Base-by-base conservation (phyloP, 768 basidiomycete species). In the Phanerochaete sordida region DNA sequence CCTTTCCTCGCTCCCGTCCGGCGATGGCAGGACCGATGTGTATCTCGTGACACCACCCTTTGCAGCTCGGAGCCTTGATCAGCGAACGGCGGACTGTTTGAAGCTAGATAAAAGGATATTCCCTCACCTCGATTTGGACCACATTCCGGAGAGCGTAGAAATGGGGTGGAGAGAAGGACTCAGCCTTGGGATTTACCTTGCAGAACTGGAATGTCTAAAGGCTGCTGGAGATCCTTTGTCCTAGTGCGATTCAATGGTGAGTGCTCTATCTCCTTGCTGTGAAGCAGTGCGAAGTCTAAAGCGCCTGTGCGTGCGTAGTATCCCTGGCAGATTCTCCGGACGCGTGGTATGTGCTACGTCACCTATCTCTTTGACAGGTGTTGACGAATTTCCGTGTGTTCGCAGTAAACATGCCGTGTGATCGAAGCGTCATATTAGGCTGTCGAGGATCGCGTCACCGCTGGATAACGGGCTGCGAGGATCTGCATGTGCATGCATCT, bases 81-180 rank as follows among this genome's bases (percentile, higher is more conserved):
- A 21, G 2, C 33, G 48, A 8, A 30, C 69, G 7, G 59, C 58
- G n/a, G 56, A 52, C 31, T 77, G 73, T 62, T 61, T 72, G n/a
- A 15, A 49, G 19, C 51, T 68, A 5, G 30, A 71, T 30, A 44
- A 56, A 55, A 62, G 64, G 47, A 65, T 77, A 44, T 75, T 69
- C 50, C 72, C 75, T 2, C 76, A 77, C 55, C 74, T 77, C 11
- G 74, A 74, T 60, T 48, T 77, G 28, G 76, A 77, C 60, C 75
- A 76, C 55, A 52, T 77, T 26, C 51, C 66, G 12, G 74, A 76
- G 59, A 69, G 67, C 48, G 43, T 71, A 21, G 68, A 61, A 44
- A 58, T 62, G 15, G 75, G 76, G 23, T 64, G 64, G 58, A 47
- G 54, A 31, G 66, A 74, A n/a, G 72, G 70, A 33, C 51, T 77